phyloP scores from a whole-genome alignment of 2,329 filamentous ascomycete species.

The Fusarium neocosmosporiellum region DNA sequence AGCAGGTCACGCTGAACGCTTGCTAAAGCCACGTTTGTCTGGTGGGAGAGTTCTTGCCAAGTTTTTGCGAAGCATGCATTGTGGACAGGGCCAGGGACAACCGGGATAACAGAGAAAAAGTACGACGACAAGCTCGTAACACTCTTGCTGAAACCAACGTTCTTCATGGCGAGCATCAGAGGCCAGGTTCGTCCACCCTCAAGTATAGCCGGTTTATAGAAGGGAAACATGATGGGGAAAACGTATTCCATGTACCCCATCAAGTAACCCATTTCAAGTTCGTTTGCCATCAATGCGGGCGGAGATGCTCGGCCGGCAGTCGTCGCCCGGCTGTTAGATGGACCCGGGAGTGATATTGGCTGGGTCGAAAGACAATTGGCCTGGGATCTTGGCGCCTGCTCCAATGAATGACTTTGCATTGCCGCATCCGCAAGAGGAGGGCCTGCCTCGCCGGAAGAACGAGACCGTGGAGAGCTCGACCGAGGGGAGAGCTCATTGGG shows the following conservation, averaged over 20 bases:
- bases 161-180: slow-evolving; percentile 61
- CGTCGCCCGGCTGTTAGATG: neutral
- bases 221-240: slow-evolving; percentile 66
- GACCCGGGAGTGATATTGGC: neutral
- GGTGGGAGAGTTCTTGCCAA: neutral
- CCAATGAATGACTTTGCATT: neutral
- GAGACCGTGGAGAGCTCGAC: neutral
- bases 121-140: slow-evolving; percentile 50
- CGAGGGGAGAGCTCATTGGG: neutral
- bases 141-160: slow-evolving; percentile 61
- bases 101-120: slow-evolving; percentile 4
- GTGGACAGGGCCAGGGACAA: slow-evolving; percentile 5
- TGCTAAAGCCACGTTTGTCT: slow-evolving; percentile 2
- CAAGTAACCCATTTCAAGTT: slow-evolving; percentile 14
- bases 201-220: slow-evolving; percentile 62
- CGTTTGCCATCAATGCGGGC: neutral
- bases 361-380: no score
- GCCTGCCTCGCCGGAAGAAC: neutral
- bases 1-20: slow-evolving; percentile 15
- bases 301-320: neutral
- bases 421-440: neutral
- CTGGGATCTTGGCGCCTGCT: neutral
- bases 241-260: slow-evolving; percentile 47
- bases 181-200: slow-evolving; percentile 66
- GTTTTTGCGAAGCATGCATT: neutral